Evolutionary conservation across 192 early-diverging fungal genomes (phyloP).

Genomic region (Backusella mclennaniae): DNA sequence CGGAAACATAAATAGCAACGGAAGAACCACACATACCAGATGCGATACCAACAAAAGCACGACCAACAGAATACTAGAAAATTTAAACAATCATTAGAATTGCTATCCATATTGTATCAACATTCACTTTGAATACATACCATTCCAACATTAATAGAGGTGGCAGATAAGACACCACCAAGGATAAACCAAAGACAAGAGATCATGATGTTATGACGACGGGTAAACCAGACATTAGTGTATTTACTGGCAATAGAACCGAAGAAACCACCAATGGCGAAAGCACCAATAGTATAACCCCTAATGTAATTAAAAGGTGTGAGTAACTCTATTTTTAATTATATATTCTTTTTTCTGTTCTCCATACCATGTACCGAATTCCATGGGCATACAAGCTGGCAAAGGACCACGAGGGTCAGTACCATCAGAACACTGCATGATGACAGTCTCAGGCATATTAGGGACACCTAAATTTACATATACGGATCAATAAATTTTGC

Average conservation of each 20-base stretch:
- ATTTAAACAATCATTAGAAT: neutral
- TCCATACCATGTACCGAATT: constrained; percentile 29
- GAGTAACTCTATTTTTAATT: neutral
- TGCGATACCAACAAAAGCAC: constrained; percentile 73
- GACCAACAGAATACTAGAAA: constrained; percentile 54
- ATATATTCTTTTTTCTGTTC: neutral
- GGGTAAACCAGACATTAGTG: constrained; percentile 41
- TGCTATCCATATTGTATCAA: neutral
- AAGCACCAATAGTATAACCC: constrained; percentile 50
- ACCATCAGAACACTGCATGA: constrained; percentile 28
- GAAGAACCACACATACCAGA: constrained; percentile 66
- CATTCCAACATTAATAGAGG: constrained; percentile 60
- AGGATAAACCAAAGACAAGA: constrained; percentile 66
- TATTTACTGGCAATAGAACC: constrained; percentile 53
- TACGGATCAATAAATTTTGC: neutral
- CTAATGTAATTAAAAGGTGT: neutral
- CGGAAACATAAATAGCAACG: constrained; percentile 69
- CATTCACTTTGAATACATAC: neutral
- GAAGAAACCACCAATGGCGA: constrained; percentile 54
- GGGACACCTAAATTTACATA: constrained; percentile 29
- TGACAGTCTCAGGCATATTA: constrained; percentile 30
- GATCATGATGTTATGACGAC: constrained; percentile 58
- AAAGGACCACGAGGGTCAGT: constrained; percentile 5
- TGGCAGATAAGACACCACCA: constrained; percentile 61
- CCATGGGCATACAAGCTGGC: constrained; percentile 39